Percentiles rank a stretch among this genome's conserved stretches.
Conservation (phyloP, 2,329 filamentous ascomycete species). For the Cercospora brassicicola region DNA sequence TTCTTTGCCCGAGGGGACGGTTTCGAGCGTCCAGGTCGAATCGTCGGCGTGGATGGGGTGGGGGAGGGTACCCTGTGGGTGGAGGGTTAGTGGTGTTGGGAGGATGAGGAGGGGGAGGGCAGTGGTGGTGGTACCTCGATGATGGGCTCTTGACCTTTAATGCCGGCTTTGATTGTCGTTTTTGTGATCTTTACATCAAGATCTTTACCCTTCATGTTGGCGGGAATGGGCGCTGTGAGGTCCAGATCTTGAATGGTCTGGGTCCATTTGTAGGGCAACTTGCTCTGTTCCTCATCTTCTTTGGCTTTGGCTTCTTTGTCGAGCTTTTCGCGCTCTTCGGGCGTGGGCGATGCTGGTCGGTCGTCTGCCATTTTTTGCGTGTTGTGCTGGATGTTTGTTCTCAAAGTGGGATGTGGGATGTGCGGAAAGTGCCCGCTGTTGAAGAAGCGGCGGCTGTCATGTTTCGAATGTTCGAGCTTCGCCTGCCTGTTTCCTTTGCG, state of each 20-base stretch:
- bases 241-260: slow-evolving; percentile 90
- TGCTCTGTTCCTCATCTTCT: slow-evolving; percentile 83
- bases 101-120: not conserved
- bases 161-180: slow-evolving; percentile 70
- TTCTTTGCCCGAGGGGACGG: slow-evolving; percentile 64
- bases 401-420: slow-evolving; percentile 1
- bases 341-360: slow-evolving; percentile 48
- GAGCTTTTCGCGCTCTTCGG: slow-evolving; percentile 55
- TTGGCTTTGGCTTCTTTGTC: slow-evolving; percentile 64
- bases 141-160: slow-evolving; percentile 86
- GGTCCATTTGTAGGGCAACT: slow-evolving; percentile 94
- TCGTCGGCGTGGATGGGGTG: slow-evolving; percentile 80
- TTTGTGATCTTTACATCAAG: slow-evolving; percentile 81
- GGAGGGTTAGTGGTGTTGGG: slow-evolving; percentile 7
- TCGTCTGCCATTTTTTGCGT: slow-evolving; percentile 30
- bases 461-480: slow-evolving; percentile 4
- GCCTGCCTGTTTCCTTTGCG: not conserved
- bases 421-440: slow-evolving; percentile 7
- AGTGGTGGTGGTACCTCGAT: slow-evolving; percentile 61
- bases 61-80: slow-evolving; percentile 73
- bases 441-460: not conserved
- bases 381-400: not conserved
- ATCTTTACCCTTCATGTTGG: slow-evolving; percentile 80
- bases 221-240: slow-evolving; percentile 73
- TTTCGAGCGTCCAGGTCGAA: slow-evolving; percentile 87